These are phyloP conservation scores for Hypoxylon rubiginosum DNA, from an alignment of 2,329 filamentous ascomycete species.

Conservation along the genomic window DNA sequence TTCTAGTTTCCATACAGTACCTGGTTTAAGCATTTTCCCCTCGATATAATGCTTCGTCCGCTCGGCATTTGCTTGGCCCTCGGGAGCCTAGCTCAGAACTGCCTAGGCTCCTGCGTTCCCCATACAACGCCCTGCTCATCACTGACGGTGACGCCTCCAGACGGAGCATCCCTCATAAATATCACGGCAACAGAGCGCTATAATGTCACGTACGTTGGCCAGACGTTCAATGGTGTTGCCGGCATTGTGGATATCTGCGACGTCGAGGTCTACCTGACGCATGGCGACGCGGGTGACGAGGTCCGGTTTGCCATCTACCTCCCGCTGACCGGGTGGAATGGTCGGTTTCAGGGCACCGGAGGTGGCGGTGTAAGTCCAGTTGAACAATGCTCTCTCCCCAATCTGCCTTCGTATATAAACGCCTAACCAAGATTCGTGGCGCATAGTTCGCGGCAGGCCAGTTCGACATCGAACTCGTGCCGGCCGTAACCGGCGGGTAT, in stretches of 20 bases:
- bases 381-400: constrained; percentile 2
- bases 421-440: neutral
- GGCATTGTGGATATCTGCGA: constrained; percentile 42
- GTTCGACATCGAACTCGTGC: constrained; percentile 38
- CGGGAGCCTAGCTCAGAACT: neutral
- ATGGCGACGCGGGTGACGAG: constrained; percentile 41
- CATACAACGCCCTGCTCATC: constrained; percentile 30
- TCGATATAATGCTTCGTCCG: neutral
- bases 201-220: constrained; percentile 36
- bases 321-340: constrained; percentile 44
- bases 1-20: neutral
- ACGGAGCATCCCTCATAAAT: constrained; percentile 40
- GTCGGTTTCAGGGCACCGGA: constrained; percentile 46
- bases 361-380: constrained; percentile 41
- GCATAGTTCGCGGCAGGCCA: constrained; percentile 38
- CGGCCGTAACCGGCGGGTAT: constrained; percentile 39
- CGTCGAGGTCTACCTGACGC: constrained; percentile 44
- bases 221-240: constrained; percentile 38
- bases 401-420: neutral
- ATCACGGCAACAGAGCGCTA: constrained; percentile 41
- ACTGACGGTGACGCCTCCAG: constrained; percentile 36
- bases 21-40: neutral
- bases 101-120: constrained; percentile 14
- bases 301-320: constrained; percentile 43
- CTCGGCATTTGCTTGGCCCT: constrained; percentile 1